These are phyloP conservation scores for Rachicladosporium sp. DNA, from an alignment of 2,329 filamentous ascomycete species.

Conservation along the genomic window DNA sequence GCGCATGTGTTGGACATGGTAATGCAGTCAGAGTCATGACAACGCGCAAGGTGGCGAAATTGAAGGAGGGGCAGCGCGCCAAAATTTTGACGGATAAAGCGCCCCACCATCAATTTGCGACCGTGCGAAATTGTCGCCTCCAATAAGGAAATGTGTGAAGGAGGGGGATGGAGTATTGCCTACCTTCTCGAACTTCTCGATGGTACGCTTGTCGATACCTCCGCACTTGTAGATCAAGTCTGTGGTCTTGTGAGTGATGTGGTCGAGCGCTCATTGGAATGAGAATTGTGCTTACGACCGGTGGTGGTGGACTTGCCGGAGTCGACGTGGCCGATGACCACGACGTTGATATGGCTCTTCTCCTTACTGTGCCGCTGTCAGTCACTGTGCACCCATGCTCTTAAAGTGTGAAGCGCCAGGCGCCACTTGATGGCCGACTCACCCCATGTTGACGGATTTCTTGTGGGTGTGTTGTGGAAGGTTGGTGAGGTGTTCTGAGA, in stretches of 20 bases:
- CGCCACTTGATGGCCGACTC: slow-evolving; percentile 25
- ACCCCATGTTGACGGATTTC: slow-evolving; percentile 48
- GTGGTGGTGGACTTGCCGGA: slow-evolving; percentile 98
- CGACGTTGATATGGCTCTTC: slow-evolving; percentile 87
- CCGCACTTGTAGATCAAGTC: slow-evolving; percentile 99
- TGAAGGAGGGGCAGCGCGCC: slow-evolving; percentile 2
- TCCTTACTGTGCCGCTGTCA: slow-evolving; percentile 59
- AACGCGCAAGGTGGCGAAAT: slow-evolving; percentile 1
- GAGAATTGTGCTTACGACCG: slow-evolving; percentile 48
- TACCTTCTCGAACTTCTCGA: slow-evolving; percentile 99
- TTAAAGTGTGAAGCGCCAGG: slow-evolving; percentile 6
- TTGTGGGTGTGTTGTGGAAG: neutral
- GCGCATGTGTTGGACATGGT: neutral
- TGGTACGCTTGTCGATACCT: slow-evolving; percentile 99
- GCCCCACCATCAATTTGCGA: no score
- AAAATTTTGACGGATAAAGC: no score
- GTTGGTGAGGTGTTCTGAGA: slow-evolving; percentile 4
- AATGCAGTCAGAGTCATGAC: slow-evolving; percentile 1
- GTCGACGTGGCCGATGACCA: slow-evolving; percentile 99
- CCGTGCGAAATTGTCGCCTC: no score
- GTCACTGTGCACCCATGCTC: slow-evolving; percentile 12
- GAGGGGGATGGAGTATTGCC: slow-evolving; percentile 7
- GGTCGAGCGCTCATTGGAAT: slow-evolving; percentile 18
- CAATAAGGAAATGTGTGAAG: slow-evolving; percentile 3
- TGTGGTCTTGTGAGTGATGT: slow-evolving; percentile 50